Conservation (phyloP, 2,329 filamentous ascomycete species). For the Hymenoscyphus fraxineus region DNA sequence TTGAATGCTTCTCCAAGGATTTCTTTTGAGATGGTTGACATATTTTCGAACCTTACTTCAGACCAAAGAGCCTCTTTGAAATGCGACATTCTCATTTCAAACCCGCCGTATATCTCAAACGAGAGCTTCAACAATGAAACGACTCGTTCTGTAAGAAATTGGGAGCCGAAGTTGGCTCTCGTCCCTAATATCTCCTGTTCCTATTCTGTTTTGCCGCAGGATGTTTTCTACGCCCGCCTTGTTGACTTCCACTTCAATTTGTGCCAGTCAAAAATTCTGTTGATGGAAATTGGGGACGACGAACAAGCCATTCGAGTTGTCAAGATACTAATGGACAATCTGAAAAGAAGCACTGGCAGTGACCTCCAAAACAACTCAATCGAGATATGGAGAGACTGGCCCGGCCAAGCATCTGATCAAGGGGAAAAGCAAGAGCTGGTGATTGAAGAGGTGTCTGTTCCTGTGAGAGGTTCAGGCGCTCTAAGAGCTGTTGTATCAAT, state of each 20-base stretch:
- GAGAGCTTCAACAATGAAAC: slow-evolving; percentile 59
- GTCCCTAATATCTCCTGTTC: slow-evolving; percentile 44
- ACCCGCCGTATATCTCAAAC: slow-evolving; percentile 84
- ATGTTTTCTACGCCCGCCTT: slow-evolving; percentile 66
- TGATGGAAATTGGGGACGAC: slow-evolving; percentile 70
- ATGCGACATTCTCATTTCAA: slow-evolving; percentile 65
- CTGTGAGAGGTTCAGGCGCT: slow-evolving; percentile 7
- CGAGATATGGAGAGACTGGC: slow-evolving; percentile 72
- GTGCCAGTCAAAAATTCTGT: slow-evolving; percentile 50
- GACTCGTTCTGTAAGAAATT: slow-evolving; percentile 70
- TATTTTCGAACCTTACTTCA: slow-evolving; percentile 42
- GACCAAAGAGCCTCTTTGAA: slow-evolving; percentile 3
- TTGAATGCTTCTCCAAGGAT: slow-evolving; percentile 26
- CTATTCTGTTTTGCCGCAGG: slow-evolving; percentile 18
- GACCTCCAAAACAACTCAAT: slow-evolving; percentile 35
- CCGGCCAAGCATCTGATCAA: slow-evolving; percentile 40
- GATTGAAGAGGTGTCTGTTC: slow-evolving; percentile 3
- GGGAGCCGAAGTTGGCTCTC: slow-evolving; percentile 76
- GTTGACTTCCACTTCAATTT: slow-evolving; percentile 48
- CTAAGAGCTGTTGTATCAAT: slow-evolving; percentile 8
- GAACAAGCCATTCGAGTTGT: slow-evolving; percentile 64
- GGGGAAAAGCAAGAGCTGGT: slow-evolving; percentile 5
- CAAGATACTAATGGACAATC: slow-evolving; percentile 37
- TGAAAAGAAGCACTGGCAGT: background rate
- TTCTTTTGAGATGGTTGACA: slow-evolving; percentile 32